A percentile compares a stretch with the other conserved stretches of the same genome.
Evolutionary conservation across 371 early-diverging fungal species (phyloP).

Genomic region (Circinella minor): DNA sequence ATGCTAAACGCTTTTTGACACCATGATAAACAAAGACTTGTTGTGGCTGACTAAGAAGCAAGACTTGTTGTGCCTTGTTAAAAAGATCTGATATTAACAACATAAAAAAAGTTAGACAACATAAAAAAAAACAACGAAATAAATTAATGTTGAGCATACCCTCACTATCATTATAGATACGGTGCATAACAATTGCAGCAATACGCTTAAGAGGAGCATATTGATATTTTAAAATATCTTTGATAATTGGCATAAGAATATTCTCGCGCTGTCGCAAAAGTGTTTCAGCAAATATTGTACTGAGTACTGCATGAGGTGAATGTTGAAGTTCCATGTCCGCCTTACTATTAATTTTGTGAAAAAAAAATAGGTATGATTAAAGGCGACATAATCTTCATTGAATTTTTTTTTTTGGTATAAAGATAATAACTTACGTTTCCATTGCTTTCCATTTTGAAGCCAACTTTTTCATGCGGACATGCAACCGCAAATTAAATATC

Average conservation of each 20-base stretch:
- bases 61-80: slow-evolving; percentile 26
- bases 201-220: slow-evolving; percentile 48
- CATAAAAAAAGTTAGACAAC: no score
- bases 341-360: slow-evolving; percentile 18
- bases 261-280: slow-evolving; percentile 36
- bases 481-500: slow-evolving; percentile 48
- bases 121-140: no score
- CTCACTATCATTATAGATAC: slow-evolving; percentile 51
- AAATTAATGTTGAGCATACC: slow-evolving; percentile 18
- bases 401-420: no score
- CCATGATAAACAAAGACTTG: slow-evolving; percentile 45
- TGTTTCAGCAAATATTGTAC: slow-evolving; percentile 35
- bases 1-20: slow-evolving; percentile 36
- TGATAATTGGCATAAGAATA: slow-evolving; percentile 50
- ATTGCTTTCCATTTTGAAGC: slow-evolving; percentile 33
- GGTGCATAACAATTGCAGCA: slow-evolving; percentile 55
- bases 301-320: slow-evolving; percentile 20
- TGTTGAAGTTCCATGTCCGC: slow-evolving; percentile 17
- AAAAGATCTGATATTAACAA: slow-evolving; percentile 29
- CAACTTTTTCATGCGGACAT: slow-evolving; percentile 43
- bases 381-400: not conserved
- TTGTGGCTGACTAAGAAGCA: slow-evolving; percentile 44
- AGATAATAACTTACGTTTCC: slow-evolving; percentile 31
- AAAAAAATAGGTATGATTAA: not conserved
- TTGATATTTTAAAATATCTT: slow-evolving; percentile 57